Conservation (phyloP, 2,329 filamentous ascomycete species). For the Diaporthe vaccinii region DNA sequence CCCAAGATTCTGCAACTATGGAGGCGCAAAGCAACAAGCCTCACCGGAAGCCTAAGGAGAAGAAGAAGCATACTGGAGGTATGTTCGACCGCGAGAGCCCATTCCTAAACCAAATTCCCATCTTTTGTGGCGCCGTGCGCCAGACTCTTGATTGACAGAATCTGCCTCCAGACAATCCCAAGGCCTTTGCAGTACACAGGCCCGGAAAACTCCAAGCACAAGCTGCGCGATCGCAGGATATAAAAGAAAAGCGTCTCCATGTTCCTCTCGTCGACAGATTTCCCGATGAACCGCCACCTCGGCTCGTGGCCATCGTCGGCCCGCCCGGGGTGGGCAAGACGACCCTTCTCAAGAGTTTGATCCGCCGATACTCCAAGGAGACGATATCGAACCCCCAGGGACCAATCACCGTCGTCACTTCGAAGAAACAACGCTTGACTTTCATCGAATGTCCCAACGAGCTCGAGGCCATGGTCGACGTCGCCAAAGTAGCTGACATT, state of each 20-base stretch:
- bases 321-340: constrained; percentile 97
- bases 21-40: constrained; percentile 87
- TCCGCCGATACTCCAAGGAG: constrained; percentile 96
- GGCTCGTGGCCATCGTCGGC: constrained; percentile 93
- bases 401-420: constrained; percentile 95
- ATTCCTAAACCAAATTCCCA: not conserved
- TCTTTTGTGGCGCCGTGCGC: not conserved
- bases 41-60: constrained; percentile 90
- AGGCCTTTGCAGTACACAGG: constrained; percentile 88
- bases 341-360: constrained; percentile 92
- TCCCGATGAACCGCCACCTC: constrained; percentile 93
- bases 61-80: constrained; percentile 78
- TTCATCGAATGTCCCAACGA: constrained; percentile 99
- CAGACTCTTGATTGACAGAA: constrained; percentile 43
- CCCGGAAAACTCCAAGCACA: constrained; percentile 85
- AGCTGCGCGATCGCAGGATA: constrained; percentile 78
- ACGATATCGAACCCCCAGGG: constrained; percentile 90
- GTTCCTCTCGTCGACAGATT: constrained; percentile 96
- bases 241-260: constrained; percentile 96
- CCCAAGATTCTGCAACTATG: constrained; percentile 64
- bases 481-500: constrained; percentile 97
- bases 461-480: constrained; percentile 95
- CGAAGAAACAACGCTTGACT: constrained; percentile 93
- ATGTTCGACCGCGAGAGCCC: constrained; percentile 42
- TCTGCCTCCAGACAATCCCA: constrained; percentile 79